Evolutionary conservation across 2,329 filamentous ascomycete species (phyloP), one percentile per base, ranked within the genome.

Genomic region (Aspergillus hortae): DNA sequence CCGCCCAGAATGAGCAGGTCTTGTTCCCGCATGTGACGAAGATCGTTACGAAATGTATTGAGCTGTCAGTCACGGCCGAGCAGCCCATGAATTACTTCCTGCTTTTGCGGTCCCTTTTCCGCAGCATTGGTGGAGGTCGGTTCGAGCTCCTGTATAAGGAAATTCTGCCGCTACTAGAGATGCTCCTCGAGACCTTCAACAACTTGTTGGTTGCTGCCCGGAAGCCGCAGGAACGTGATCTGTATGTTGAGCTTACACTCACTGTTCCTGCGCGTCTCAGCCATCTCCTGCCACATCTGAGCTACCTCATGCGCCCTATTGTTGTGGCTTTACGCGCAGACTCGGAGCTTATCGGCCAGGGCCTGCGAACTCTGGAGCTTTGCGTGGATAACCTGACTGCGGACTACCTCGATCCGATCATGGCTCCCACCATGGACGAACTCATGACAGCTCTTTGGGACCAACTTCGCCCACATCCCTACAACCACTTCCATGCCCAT

Each of bases 61-160:
- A 97, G 71, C 78, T 97, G 35, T 96, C 92, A 1, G 95, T 94
- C 6, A 95, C 88, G 52, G 95, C 94, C 0, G 91, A 96, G 63
- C 92, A 97, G 67, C 95, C 95, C 0, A 96, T 96, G 83, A 99
- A 99, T 70, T 99, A 99, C 73, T 99, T 99, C 72, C 80, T 96
- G 10, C 81, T 99, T 1, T 78, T 99, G 36, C 83, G 94, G 32
- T 96, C 92, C 0, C 77, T 99, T 1, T 99, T 99, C 70, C 79
- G 94, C 51, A 97, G 92, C 67, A 99, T 99, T 48, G 94, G 94
- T 19, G 95, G 94, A 46, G 95, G 94, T 6, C 88, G 96, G 56
- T 99, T 99, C 60, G 94, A 99, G 75, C 89, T 96, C 60, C 80
- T 99, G 1, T 99, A 99, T 71, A 99, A 99, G 75, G 92, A 97